Evolutionary conservation across 306 rosid genomes (phyloP).

Genomic region (Sicyos edulis): DNA sequence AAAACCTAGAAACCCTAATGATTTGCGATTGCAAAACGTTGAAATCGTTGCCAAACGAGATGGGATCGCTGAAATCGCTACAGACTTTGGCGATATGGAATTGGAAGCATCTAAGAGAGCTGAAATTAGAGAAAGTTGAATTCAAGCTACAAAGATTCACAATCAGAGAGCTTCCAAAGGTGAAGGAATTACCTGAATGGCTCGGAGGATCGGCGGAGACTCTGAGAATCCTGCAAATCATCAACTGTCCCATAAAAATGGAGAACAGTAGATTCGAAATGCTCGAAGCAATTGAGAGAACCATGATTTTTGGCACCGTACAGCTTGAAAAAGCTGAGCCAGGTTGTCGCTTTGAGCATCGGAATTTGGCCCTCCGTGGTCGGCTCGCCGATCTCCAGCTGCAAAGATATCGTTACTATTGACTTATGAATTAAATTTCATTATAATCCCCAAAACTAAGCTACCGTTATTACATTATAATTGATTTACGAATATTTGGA

Average conservation of each 20-base stretch:
- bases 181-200: not conserved
- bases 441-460: too few species aligned
- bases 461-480: too few species aligned
- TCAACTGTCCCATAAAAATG: not conserved
- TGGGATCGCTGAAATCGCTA: not conserved
- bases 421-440: too few species aligned
- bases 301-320: not conserved
- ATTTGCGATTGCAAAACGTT: not conserved
- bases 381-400: too few species aligned
- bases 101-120: not conserved
- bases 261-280: not conserved
- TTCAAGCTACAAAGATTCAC: constrained; percentile 12
- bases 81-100: not conserved
- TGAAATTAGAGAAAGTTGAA: not conserved
- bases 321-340: not conserved
- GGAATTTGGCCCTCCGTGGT: not conserved
- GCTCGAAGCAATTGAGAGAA: not conserved
- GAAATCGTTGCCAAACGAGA: constrained; percentile 7
- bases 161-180: not conserved
- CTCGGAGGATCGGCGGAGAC: not conserved
- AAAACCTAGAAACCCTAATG: not conserved
- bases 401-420: too few species aligned
- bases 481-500: too few species aligned
- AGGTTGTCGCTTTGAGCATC: not conserved
- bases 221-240: constrained; percentile 1